Base-by-base conservation (phyloP, 192 early-diverging fungal species). In the Oehlia diaphana region DNA sequence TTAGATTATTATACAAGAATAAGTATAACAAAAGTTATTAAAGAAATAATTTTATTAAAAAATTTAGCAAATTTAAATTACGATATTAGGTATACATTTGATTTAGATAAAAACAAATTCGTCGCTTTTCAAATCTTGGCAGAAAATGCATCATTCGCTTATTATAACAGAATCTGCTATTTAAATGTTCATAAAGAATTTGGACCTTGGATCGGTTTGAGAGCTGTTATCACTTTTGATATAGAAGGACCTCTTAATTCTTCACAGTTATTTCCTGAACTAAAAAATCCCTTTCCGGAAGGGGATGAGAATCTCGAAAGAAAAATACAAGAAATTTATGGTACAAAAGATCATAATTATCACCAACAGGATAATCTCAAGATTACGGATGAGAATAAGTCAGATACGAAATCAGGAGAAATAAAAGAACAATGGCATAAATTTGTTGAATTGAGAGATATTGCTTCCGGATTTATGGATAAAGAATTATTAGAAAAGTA, bases 171-270 rank as follows among this genome's bases (percentile, higher is more conserved):
- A 53, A 0, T 50, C 21, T 58, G 71, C 26, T 47, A 19, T 47
- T 73, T 73, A 31, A 50, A 50, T 50, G 12, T 73, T 50, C 71
- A 73, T 50, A 19, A 73, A 58, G 49, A 53, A 50, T 13, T 14
- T 73, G 71, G 71, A 21, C 71, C 71, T 47, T 73, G 71, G 71
- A 28, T 73, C n/a, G 71, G 47, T 50, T 73, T 73, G 33, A 73
- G 71, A 16, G 71, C 71, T 28, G 71, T 73, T 53, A n/a, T 73
- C 13, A 73, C 71, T 49, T 53, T 73, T 73, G 47, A 73, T 73
- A 47, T 73, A 19, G 49, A 73, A 35, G 71, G 71, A 14, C 71
- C 71, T 31, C 47, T 16, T 12, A 69, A 69, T 37, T 8, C 19
- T 13, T 50, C 28, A 13, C 21, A 53, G 23, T 47, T 53, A 73